These are phyloP conservation scores for Ascomycota sp. DNA, from an alignment of 2,329 filamentous ascomycete species.

Conservation along the genomic window DNA sequence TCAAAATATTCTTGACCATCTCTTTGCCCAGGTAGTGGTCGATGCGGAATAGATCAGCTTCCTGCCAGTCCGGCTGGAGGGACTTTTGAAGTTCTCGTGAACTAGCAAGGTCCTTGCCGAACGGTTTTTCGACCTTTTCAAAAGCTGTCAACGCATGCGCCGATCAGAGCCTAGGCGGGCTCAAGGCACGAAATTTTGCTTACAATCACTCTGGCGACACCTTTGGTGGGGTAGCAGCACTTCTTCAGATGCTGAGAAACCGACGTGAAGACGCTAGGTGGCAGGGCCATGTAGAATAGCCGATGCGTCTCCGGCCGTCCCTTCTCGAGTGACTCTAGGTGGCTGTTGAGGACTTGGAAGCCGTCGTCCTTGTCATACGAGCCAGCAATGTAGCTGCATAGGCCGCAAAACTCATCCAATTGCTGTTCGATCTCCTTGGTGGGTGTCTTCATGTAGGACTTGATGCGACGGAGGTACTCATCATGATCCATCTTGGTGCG, in stretches of 20 bases:
- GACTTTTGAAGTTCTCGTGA: constrained; percentile 90
- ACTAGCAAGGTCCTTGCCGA: constrained; percentile 89
- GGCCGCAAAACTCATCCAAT: constrained; percentile 66
- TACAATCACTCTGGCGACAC: constrained; percentile 87
- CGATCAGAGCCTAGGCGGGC: neutral
- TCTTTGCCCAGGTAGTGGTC: constrained; percentile 99
- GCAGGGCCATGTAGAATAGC: constrained; percentile 98
- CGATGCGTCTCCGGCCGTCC: constrained; percentile 68
- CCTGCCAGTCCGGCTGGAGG: constrained; percentile 91
- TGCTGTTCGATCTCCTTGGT: constrained; percentile 96
- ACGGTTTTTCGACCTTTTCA: constrained; percentile 85
- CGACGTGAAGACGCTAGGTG: constrained; percentile 92
- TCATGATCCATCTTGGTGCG: constrained; percentile 98
- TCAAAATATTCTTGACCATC: constrained; percentile 99
- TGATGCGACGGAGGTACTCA: constrained; percentile 85
- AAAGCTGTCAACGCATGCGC: constrained; percentile 8
- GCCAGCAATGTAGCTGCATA: constrained; percentile 89
- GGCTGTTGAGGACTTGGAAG: constrained; percentile 67
- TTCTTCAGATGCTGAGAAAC: constrained; percentile 94
- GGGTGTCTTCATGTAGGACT: constrained; percentile 96
- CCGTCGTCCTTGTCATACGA: constrained; percentile 96
- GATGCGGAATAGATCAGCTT: constrained; percentile 97
- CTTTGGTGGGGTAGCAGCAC: constrained; percentile 84
- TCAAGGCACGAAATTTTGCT: constrained; percentile 12
- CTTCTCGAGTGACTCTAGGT: constrained; percentile 70